Evolutionary conservation across 1,284 basidiomycete genomes (phyloP), one percentile per base, ranked within the genome.

Genomic region (Tremellales sp.): DNA sequence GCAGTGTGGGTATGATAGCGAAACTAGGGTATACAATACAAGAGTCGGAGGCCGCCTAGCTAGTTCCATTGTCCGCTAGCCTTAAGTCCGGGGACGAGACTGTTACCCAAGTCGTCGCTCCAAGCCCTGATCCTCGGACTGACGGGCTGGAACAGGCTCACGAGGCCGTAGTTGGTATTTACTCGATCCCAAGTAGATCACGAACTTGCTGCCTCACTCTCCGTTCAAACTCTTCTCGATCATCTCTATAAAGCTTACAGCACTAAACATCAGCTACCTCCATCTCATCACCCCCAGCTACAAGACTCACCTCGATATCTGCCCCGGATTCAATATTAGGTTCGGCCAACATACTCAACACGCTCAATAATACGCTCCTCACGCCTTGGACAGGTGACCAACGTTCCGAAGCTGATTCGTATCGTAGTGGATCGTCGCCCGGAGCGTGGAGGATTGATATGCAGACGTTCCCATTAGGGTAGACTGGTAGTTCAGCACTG

Each of bases 271-370:
- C 10, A 47, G 44, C 48, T 23, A 19, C 13, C n/a, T 4, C 36
- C 25, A 12, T 45, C 37, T 27, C 4, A 26, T 31, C 39, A 11
- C 35, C 19, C 10, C 19, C 10, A 4, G 12, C 23, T 54, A 60
- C 46, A 29, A 26, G 29, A 53, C 67, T 47, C 51, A 72, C 68
- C 52, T 98, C 94, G 53, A 99, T 89, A 76, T 97, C 97, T 41
- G 96, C 96, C 27, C 94, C 94, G 58, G 87, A 91, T 76, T 99
- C 96, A 47, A 97, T 81, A 75, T 99, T 99, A n/a, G 96, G 96
- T 78, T 98, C 94, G 85, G 96, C 93, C n/a, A 99, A 82, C 94
- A 99, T 97, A 48, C 89, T 94, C 59, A 98, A 85, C 19, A 98
- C 94, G 60, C 89, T 92, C 5, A 98, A 78, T 48, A 93, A 81